Evolutionary conservation across 163 green algal genomes (phyloP).

Genomic region (Scenedesmus sp.): DNA sequence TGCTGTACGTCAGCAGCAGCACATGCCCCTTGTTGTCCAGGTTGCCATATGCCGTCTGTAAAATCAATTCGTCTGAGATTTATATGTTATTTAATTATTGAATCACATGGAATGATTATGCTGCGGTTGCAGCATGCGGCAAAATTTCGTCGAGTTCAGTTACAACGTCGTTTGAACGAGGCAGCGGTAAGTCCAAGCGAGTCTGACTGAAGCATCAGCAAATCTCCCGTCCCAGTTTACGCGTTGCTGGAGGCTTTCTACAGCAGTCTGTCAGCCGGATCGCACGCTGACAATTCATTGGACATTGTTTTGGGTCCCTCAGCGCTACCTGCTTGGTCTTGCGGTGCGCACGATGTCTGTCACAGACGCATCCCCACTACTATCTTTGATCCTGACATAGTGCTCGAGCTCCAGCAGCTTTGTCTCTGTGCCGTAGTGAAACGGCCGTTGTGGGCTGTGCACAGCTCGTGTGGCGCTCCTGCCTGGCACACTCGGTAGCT

Average conservation of each 20-base stretch:
- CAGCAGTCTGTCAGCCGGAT: not conserved
- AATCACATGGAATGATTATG: not conserved
- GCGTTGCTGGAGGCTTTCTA: not conserved
- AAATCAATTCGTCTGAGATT: not conserved
- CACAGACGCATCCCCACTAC: not conserved
- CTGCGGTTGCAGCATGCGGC: not conserved
- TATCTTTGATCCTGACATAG: not conserved
- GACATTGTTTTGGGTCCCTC: not conserved
- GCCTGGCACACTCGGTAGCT: not conserved
- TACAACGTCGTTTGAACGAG: conserved; percentile 1
- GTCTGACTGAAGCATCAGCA: not conserved
- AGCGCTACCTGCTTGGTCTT: not conserved
- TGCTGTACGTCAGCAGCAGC: conserved; percentile 11
- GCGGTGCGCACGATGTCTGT: not conserved
- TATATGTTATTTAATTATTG: not conserved
- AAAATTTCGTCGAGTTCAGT: not conserved
- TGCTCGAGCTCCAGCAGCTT: not conserved
- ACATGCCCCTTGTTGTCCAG: not conserved
- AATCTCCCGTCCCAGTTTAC: not conserved
- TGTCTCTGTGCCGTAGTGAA: not conserved
- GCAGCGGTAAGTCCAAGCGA: not conserved
- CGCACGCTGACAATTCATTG: not conserved
- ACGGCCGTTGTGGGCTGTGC: not conserved
- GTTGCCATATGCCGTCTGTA: not conserved
- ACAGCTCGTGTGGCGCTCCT: not conserved